A percentile compares a stretch with the other conserved stretches of the same genome.
These are phyloP conservation scores for Flagelloscypha sp. DNA, from an alignment of 768 basidiomycete genomes.

Conservation along the genomic window DNA sequence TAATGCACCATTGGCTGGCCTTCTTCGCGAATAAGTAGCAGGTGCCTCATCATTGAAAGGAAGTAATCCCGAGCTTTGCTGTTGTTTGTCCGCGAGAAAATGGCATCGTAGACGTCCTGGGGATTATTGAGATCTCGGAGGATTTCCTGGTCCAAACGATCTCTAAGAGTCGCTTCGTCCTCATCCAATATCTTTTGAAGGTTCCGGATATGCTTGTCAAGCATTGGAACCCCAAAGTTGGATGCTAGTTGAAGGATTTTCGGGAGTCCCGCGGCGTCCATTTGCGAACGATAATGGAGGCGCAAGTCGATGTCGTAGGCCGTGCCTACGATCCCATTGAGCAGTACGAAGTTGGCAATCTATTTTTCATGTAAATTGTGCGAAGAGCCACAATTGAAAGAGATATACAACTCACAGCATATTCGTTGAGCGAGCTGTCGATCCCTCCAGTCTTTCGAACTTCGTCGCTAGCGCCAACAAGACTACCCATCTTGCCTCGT, in stretches of 20 bases:
- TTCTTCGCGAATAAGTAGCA: constrained; percentile 85
- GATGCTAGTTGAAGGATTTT: constrained; percentile 64
- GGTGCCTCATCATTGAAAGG: constrained; percentile 88
- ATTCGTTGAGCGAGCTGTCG: constrained; percentile 71
- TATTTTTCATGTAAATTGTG: constrained; percentile 23
- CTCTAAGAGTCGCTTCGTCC: constrained; percentile 65
- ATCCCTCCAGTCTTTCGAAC: constrained; percentile 58
- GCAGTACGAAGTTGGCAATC: constrained; percentile 65
- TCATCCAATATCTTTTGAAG: constrained; percentile 59
- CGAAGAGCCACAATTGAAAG: constrained; percentile 2
- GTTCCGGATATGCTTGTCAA: constrained; percentile 58
- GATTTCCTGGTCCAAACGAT: constrained; percentile 68
- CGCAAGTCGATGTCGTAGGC: constrained; percentile 78
- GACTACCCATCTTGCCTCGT: constrained; percentile 88
- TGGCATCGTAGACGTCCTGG: constrained; percentile 79
- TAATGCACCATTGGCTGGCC: constrained; percentile 78
- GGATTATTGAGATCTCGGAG: constrained; percentile 72
- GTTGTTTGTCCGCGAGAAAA: constrained; percentile 69
- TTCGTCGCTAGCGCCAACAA: constrained; percentile 93
- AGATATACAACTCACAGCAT: constrained; percentile 53
- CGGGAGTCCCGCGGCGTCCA: constrained; percentile 81
- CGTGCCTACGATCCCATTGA: constrained; percentile 56
- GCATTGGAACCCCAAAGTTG: constrained; percentile 50
- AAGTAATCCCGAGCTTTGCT: constrained; percentile 79
- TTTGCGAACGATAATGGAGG: constrained; percentile 78